phyloP scores from a whole-genome alignment of 352 stramenopile species.

The Peronosclerospora sorghi region DNA sequence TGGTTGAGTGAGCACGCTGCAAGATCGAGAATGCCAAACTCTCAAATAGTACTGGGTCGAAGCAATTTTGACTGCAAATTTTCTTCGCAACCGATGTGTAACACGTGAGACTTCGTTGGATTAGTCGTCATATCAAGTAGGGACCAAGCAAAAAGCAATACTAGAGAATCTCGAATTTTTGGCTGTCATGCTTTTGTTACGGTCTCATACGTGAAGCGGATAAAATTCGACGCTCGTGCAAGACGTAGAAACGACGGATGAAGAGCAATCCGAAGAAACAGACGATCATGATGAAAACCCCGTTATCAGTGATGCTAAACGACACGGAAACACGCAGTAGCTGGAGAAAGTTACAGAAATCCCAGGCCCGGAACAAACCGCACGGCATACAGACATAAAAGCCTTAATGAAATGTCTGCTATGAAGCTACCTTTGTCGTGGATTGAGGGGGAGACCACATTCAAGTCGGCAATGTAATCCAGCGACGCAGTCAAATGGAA shows the following conservation, averaged over 20 bases:
- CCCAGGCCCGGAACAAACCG: no score
- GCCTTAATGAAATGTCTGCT: not conserved
- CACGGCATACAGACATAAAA: not conserved
- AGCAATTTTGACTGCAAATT: not conserved
- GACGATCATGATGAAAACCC: no score
- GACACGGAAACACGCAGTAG: no score
- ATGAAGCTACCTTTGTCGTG: constrained; percentile 9
- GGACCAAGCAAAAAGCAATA: not conserved
- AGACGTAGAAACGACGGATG: not conserved
- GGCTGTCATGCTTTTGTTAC: not conserved
- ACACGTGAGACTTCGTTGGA: not conserved
- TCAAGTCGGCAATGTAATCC: no score
- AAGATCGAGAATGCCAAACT: constrained; percentile 5
- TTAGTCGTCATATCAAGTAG: not conserved
- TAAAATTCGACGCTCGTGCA: not conserved
- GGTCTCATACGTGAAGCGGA: not conserved
- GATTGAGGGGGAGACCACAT: constrained; percentile 11
- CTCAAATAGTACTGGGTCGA: constrained; percentile 8
- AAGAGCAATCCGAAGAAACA: no score
- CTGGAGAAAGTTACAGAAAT: no score
- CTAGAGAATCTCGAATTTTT: not conserved
- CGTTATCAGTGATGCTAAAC: no score
- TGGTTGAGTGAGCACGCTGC: not conserved
- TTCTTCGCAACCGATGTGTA: no score
- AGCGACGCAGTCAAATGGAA: constrained; percentile 9